Conservation (phyloP, 495 filamentous ascomycete species). For the Gamarada debralockiae region DNA sequence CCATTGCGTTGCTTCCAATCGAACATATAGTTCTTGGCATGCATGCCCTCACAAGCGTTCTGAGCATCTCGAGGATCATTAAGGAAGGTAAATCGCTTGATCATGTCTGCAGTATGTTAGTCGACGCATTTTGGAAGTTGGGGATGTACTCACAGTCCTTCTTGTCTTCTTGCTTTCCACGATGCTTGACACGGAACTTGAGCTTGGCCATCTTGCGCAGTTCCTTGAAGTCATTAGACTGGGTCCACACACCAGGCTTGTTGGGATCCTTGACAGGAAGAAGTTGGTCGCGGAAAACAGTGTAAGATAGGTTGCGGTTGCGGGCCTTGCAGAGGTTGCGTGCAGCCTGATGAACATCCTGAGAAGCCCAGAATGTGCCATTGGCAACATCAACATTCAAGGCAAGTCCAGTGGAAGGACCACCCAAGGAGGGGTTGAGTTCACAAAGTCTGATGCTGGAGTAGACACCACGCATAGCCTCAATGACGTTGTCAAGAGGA, state of each 20-base stretch:
- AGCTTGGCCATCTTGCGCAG: conserved; percentile 58
- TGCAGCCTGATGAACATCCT: conserved; percentile 25
- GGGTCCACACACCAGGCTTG: conserved; percentile 2
- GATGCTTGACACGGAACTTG: conserved; percentile 62
- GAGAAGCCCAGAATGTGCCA: conserved; percentile 63
- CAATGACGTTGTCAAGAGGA: conserved; percentile 37
- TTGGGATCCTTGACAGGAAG: conserved; percentile 13
- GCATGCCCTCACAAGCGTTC: conserved; percentile 35
- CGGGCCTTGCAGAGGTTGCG: conserved; percentile 18
- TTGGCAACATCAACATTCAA: conserved; percentile 84
- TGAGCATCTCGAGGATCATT: neutral
- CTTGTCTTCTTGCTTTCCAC: conserved; percentile 30
- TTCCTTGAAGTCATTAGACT: conserved; percentile 40
- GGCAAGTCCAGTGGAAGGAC: conserved; percentile 48
- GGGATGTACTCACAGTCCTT: conserved; percentile 21
- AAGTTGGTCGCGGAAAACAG: conserved; percentile 18
- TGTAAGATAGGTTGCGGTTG: conserved; percentile 13
- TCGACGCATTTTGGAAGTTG: neutral
- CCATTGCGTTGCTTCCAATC: conserved; percentile 48
- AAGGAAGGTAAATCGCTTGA: conserved; percentile 53
- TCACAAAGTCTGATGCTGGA: conserved; percentile 66
- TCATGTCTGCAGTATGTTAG: conserved; percentile 32
- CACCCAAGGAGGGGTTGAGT: conserved; percentile 28
- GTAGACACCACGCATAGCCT: conserved; percentile 83
- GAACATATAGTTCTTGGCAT: conserved; percentile 56